A percentile compares a stretch with the other conserved stretches of the same genome.
phyloP scores from a whole-genome alignment of 305 asterid genomes.

The Fraxinus sp. region DNA sequence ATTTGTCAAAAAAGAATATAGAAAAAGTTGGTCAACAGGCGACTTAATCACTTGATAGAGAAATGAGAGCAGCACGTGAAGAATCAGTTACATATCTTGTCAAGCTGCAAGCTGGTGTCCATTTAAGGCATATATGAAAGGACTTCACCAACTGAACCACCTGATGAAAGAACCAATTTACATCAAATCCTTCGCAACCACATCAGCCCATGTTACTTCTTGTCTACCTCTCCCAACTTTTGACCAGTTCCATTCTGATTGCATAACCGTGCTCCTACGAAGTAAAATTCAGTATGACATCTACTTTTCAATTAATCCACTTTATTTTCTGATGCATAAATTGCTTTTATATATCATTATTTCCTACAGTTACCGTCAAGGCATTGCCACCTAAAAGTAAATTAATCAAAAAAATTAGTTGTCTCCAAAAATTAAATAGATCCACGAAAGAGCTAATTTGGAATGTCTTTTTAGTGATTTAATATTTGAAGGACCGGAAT shows the following conservation, averaged over 20 bases:
- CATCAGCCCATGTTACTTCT: neutral
- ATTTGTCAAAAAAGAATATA: neutral
- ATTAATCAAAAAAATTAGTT: neutral
- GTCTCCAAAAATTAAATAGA: neutral
- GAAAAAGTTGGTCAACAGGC: neutral
- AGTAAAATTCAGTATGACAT: neutral
- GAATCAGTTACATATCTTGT: neutral
- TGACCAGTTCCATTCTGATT: neutral
- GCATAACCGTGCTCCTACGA: neutral
- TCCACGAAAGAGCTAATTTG: neutral
- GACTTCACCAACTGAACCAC: neutral
- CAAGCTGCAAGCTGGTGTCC: neutral
- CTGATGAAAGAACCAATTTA: neutral
- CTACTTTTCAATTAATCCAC: neutral
- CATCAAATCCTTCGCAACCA: neutral
- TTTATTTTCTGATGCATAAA: neutral
- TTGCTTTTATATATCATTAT: neutral
- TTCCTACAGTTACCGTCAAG: neutral
- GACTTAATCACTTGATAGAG: neutral
- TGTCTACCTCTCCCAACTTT: neutral
- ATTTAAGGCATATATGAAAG: neutral
- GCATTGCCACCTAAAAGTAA: neutral
- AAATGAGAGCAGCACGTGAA: neutral
- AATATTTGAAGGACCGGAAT: neutral
- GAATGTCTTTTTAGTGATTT: neutral